Percentiles rank a stretch among this genome's conserved stretches.
These are phyloP conservation scores for Coemansia sp. DNA, from an alignment of 192 early-diverging fungal species.

Conservation along the genomic window DNA sequence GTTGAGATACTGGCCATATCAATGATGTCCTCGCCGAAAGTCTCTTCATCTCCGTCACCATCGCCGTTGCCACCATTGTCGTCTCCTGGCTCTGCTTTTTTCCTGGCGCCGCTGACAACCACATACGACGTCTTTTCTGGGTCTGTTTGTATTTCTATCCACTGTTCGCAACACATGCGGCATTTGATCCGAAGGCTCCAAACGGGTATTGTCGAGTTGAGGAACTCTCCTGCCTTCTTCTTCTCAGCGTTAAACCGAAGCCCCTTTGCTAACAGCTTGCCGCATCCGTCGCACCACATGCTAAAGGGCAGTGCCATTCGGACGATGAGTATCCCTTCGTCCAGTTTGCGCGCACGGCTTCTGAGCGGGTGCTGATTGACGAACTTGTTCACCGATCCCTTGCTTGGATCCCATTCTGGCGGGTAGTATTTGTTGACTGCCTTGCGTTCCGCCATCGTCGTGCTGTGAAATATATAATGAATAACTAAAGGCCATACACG, in stretches of 20 bases:
- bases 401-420: constrained; percentile 81
- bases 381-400: constrained; percentile 84
- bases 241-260: constrained; percentile 95
- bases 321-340: constrained; percentile 85
- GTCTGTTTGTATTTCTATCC: constrained; percentile 93
- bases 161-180: constrained; percentile 73
- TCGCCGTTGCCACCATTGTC: constrained; percentile 53
- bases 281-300: constrained; percentile 88
- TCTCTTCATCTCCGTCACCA: constrained; percentile 22
- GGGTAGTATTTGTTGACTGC: constrained; percentile 77
- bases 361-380: constrained; percentile 88
- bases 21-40: constrained; percentile 60
- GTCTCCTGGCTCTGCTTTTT: constrained; percentile 75
- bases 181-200: constrained; percentile 93
- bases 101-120: constrained; percentile 64
- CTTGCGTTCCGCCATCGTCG: constrained; percentile 30
- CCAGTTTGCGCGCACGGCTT: constrained; percentile 82
- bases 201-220: constrained; percentile 69
- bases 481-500: no score
- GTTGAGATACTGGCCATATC: constrained; percentile 55
- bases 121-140: constrained; percentile 66
- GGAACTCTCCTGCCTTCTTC: constrained; percentile 87
- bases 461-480: neutral
- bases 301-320: constrained; percentile 88
- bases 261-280: constrained; percentile 83